These are phyloP conservation scores for Globisporangium rhizosaccharum DNA, from an alignment of 352 stramenopile genomes.

Conservation along the genomic window DNA sequence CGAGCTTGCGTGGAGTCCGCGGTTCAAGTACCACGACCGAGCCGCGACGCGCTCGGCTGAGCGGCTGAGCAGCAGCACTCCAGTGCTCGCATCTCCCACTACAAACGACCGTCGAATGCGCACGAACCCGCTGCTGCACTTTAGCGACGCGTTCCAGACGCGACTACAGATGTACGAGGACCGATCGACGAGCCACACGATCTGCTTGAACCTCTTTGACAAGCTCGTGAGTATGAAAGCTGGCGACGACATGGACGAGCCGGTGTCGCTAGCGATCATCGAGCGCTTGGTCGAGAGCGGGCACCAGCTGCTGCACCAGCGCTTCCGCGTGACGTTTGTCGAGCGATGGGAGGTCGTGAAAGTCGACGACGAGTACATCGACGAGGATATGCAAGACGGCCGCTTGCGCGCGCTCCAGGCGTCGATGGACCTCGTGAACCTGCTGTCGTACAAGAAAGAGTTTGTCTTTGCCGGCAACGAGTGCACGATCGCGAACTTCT, in stretches of 20 bases:
- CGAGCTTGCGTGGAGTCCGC: conserved; percentile 51
- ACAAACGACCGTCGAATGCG: conserved; percentile 1
- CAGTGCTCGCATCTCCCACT: too few relatives aligned
- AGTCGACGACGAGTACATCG: conserved; percentile 39
- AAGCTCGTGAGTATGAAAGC: conserved; percentile 33
- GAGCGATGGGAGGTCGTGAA: conserved; percentile 66
- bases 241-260: conserved; percentile 48
- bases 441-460: conserved; percentile 83
- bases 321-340: conserved; percentile 74
- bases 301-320: conserved; percentile 58
- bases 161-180: conserved; percentile 47
- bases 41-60: background rate
- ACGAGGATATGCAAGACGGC: conserved; percentile 39
- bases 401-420: conserved; percentile 47
- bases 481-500: conserved; percentile 62
- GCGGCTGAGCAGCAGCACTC: background rate
- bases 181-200: conserved; percentile 46
- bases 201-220: conserved; percentile 42
- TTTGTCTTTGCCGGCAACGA: conserved; percentile 80
- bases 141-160: conserved; percentile 40
- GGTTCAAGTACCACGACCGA: conserved; percentile 36
- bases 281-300: conserved; percentile 49
- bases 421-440: conserved; percentile 79
- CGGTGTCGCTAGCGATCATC: conserved; percentile 44
- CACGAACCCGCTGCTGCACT: conserved; percentile 40